Evolutionary conservation across 345 rosid species (phyloP).

Genomic region (Noccaea caerulescens): DNA sequence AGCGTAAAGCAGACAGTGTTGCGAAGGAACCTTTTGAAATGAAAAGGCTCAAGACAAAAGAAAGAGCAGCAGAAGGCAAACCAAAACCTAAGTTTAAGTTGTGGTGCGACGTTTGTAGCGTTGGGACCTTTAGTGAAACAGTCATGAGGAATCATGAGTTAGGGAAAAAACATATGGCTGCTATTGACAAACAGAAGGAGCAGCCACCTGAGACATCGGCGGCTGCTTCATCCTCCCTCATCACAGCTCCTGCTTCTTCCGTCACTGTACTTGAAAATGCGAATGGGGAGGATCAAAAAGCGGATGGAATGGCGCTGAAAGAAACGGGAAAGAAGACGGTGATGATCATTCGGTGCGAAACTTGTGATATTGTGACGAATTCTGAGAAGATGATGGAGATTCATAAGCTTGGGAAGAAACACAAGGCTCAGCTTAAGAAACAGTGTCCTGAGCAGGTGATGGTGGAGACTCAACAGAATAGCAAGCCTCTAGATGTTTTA

Average conservation of each 20-base stretch:
- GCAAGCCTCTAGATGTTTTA: constrained; percentile 3
- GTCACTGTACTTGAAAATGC: background rate
- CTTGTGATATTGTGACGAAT: constrained; percentile 48
- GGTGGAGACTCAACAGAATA: constrained; percentile 50
- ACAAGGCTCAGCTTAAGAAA: constrained; percentile 37
- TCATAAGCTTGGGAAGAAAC: constrained; percentile 64
- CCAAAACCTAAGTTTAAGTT: constrained; percentile 19
- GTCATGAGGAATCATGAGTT: constrained; percentile 36
- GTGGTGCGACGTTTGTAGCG: constrained; percentile 30
- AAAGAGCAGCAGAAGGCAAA: constrained; percentile 15
- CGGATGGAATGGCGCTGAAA: background rate
- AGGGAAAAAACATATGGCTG: constrained; percentile 36
- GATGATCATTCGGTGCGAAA: constrained; percentile 56
- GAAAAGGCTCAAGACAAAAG: constrained; percentile 52
- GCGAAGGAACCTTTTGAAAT: constrained; percentile 51
- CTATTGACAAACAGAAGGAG: constrained; percentile 1
- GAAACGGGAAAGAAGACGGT: constrained; percentile 21
- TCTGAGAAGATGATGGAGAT: constrained; percentile 47
- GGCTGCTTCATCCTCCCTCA: background rate
- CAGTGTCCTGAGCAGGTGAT: constrained; percentile 34
- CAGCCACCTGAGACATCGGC: background rate
- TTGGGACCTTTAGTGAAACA: background rate
- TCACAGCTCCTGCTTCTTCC: background rate
- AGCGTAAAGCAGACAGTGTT: constrained; percentile 49
- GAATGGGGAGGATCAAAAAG: constrained; percentile 9